A percentile compares a stretch with the other conserved stretches of the same genome.
These are phyloP conservation scores for Verticillium zaregamsianum DNA, from an alignment of 2,329 filamentous ascomycete species.

Conservation along the genomic window DNA sequence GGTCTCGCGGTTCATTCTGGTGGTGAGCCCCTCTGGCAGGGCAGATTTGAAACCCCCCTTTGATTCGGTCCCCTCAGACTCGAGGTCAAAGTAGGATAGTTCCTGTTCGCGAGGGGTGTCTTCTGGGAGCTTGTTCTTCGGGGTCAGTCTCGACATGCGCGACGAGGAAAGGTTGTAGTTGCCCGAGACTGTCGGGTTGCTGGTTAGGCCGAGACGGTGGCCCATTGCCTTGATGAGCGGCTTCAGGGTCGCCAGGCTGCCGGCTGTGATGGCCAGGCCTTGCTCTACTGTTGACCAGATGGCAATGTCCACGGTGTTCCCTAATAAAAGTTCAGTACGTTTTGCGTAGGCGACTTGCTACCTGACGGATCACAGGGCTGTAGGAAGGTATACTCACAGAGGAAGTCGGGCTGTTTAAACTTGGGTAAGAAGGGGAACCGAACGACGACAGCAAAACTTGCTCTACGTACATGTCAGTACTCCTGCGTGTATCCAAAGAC, in stretches of 20 bases:
- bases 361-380: background rate
- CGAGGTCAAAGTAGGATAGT: background rate
- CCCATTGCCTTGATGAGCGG: constrained; percentile 34
- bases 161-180: background rate
- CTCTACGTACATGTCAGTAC: constrained; percentile 21
- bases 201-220: constrained; percentile 23
- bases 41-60: background rate
- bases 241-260: constrained; percentile 40
- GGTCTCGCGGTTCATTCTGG: background rate
- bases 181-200: background rate
- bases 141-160: background rate
- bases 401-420: constrained; percentile 36
- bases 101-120: background rate
- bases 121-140: background rate
- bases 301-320: constrained; percentile 36
- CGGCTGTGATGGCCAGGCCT: constrained; percentile 43
- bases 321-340: constrained; percentile 12
- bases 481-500: background rate
- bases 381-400: constrained; percentile 26
- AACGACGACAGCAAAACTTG: constrained; percentile 38
- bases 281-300: constrained; percentile 46
- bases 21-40: background rate
- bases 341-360: background rate
- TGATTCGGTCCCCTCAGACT: background rate
- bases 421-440: constrained; percentile 33